Evolutionary conservation across 805 yeast species (phyloP).

Genomic region (Candida dendrica): DNA sequence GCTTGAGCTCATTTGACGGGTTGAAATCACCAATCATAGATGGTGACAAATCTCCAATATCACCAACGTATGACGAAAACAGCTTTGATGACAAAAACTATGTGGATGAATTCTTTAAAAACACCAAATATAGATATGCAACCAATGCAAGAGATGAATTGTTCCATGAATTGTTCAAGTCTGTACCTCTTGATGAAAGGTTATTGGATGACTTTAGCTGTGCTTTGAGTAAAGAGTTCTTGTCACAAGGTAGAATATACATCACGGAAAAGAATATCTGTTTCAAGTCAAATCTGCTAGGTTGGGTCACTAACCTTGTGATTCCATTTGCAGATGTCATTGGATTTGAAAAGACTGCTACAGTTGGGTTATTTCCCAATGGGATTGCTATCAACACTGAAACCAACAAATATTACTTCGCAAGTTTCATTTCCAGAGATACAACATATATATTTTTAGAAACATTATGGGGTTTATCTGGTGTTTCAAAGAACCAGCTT

Average conservation of each 20-base stretch:
- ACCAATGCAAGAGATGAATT: constrained; percentile 58
- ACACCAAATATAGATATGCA: constrained; percentile 59
- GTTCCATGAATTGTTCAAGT: constrained; percentile 68
- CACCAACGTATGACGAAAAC: constrained; percentile 20
- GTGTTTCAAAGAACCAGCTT: background rate
- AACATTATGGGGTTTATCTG: constrained; percentile 10
- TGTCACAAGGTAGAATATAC: constrained; percentile 82
- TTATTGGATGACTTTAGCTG: constrained; percentile 84
- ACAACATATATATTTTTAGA: constrained; percentile 58
- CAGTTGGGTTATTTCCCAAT: constrained; percentile 88
- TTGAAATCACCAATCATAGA: constrained; percentile 16
- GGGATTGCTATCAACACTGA: constrained; percentile 47
- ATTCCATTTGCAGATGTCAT: constrained; percentile 66
- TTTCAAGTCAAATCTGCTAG: constrained; percentile 80
- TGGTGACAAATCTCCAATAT: constrained; percentile 7
- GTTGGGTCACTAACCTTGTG: constrained; percentile 82
- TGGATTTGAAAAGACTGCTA: constrained; percentile 69
- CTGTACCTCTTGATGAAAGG: constrained; percentile 61
- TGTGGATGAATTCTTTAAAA: constrained; percentile 49
- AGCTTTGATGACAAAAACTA: constrained; percentile 53
- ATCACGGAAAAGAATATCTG: constrained; percentile 73
- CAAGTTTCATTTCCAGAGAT: constrained; percentile 82
- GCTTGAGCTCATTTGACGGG: constrained; percentile 13
- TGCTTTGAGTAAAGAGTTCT: constrained; percentile 79
- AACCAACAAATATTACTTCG: constrained; percentile 61